phyloP scores from a whole-genome alignment of 352 stramenopile species.

The Thalassiosira oceanica region DNA sequence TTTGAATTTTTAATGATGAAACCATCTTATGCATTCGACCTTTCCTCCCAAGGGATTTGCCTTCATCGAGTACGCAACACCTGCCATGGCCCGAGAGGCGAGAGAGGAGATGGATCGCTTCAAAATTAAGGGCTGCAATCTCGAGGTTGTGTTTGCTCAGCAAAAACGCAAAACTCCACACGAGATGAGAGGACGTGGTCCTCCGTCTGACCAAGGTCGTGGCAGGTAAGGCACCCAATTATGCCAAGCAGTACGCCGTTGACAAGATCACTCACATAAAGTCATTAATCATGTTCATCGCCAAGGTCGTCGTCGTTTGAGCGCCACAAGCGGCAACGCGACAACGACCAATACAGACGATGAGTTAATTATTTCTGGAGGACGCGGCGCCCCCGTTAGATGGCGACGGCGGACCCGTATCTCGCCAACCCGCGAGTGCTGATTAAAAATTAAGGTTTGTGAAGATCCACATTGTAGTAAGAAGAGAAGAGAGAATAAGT shows the following conservation, averaged over 20 bases:
- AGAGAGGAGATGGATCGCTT: conserved; percentile 89
- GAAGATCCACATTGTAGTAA: no score
- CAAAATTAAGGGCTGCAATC: conserved; percentile 88
- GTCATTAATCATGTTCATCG: conserved; percentile 12
- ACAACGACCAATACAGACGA: no score
- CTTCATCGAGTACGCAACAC: conserved; percentile 93
- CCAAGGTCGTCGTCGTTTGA: conserved; percentile 78
- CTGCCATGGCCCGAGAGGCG: conserved; percentile 88
- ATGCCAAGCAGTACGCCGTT: conserved; percentile 1
- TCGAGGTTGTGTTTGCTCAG: conserved; percentile 95
- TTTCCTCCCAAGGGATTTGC: no score
- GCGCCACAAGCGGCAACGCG: conserved; percentile 56
- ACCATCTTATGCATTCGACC: no score
- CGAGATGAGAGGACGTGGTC: conserved; percentile 92
- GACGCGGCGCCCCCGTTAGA: no score
- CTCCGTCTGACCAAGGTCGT: no score
- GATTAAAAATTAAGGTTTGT: no score
- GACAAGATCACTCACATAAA: background rate
- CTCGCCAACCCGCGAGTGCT: no score
- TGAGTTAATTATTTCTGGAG: no score
- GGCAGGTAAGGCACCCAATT: conserved; percentile 14
- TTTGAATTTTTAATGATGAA: no score
- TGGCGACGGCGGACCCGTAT: no score
- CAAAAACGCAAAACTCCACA: conserved; percentile 92
- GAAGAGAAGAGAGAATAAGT: no score